Conservation (phyloP, 2,329 filamentous ascomycete species). For the Sclerotinia nivalis region DNA sequence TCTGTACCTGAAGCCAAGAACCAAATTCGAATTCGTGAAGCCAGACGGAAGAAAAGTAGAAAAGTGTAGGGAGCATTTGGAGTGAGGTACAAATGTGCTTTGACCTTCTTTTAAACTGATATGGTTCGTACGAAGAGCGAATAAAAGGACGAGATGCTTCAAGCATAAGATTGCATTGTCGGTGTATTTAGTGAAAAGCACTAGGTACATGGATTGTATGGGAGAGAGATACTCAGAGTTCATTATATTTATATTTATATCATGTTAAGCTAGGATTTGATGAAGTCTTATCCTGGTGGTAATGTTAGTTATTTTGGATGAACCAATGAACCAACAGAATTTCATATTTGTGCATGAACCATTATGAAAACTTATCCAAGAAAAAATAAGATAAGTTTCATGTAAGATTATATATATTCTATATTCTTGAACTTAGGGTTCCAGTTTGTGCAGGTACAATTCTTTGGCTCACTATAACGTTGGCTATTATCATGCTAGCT, state of each 20-base stretch:
- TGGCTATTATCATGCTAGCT: background rate
- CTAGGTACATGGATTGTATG: background rate
- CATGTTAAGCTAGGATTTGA: background rate
- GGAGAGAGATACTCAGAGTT: background rate
- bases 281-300: background rate
- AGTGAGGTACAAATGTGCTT: background rate
- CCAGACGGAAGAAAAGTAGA: too few relatives aligned
- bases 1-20: background rate
- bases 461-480: background rate
- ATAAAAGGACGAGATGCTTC: background rate
- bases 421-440: background rate
- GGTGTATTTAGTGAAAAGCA: too few relatives aligned
- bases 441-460: background rate
- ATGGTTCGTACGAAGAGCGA: background rate
- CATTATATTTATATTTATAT: background rate
- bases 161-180: constrained; percentile 3
- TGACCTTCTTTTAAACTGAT: background rate
- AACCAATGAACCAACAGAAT: background rate
- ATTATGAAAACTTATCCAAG: background rate
- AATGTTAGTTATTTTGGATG: background rate
- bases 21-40: background rate
- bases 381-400: constrained; percentile 1
- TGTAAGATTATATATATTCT: background rate
- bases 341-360: background rate
- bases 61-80: background rate